A percentile compares a stretch with the other conserved stretches of the same genome.
Conservation (phyloP, 2,329 filamentous ascomycete species). For the Geosmithia flava region DNA sequence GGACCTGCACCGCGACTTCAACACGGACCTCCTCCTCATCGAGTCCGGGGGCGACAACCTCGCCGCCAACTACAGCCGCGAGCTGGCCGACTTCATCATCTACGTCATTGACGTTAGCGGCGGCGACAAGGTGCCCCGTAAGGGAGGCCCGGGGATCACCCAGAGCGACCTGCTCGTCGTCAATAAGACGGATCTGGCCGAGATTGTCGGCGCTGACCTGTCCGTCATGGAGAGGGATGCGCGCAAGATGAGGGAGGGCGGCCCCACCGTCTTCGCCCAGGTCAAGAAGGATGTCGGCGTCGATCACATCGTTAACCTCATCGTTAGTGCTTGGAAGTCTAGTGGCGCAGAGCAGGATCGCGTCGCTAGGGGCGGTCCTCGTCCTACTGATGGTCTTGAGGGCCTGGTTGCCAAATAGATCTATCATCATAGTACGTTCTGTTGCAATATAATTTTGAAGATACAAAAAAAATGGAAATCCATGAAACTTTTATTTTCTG, state of each 20-base stretch:
- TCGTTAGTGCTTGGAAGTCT: conserved; percentile 84
- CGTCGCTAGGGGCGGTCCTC: conserved; percentile 41
- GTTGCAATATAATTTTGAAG: too few relatives aligned
- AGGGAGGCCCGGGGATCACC: conserved; percentile 93
- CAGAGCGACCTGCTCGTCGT: conserved; percentile 89
- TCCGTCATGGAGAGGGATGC: conserved; percentile 91
- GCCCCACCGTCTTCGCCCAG: conserved; percentile 90
- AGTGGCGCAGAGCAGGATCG: conserved; percentile 62
- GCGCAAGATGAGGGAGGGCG: conserved; percentile 87
- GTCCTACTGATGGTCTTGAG: conserved; percentile 43
- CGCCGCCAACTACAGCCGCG: conserved; percentile 89
- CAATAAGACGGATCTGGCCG: conserved; percentile 93
- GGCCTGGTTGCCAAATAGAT: conserved; percentile 15
- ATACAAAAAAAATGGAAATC: conserved; percentile 3
- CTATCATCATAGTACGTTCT: too few relatives aligned
- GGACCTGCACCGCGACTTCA: conserved; percentile 70
- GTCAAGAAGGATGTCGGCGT: conserved; percentile 88
- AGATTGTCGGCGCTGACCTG: conserved; percentile 81
- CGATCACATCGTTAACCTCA: conserved; percentile 75
- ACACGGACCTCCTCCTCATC: conserved; percentile 76
- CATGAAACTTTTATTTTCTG: conserved; percentile 7
- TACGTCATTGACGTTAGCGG: conserved; percentile 97
- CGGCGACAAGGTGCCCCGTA: conserved; percentile 91
- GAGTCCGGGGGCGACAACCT: conserved; percentile 95
- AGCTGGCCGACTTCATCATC: conserved; percentile 94